These are phyloP conservation scores for Sequoiadendron giganteum DNA, from an alignment of 75 land plant genomes.

Conservation along the genomic window DNA sequence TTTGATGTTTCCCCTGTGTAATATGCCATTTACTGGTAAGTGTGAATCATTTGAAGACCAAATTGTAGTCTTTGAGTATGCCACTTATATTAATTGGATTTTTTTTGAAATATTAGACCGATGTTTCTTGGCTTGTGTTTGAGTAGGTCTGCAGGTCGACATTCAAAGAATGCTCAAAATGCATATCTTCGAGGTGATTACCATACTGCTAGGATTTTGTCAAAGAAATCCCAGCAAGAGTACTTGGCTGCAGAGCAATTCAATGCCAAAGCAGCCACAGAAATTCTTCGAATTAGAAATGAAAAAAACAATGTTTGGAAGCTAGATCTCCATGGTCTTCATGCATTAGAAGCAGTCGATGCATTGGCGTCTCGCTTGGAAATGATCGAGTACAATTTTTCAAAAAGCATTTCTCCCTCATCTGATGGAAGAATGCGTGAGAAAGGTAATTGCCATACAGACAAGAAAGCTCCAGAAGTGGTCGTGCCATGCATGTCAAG, in stretches of 20 bases:
- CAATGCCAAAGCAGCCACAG: conserved; percentile 61
- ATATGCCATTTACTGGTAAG: background rate
- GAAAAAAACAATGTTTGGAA: conserved; percentile 46
- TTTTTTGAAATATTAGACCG: background rate
- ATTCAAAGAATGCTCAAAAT: conserved; percentile 60
- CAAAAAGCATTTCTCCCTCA: conserved; percentile 16
- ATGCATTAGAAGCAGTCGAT: conserved; percentile 69
- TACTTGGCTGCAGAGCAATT: conserved; percentile 54
- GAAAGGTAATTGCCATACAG: background rate
- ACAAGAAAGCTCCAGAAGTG: background rate
- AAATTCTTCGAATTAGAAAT: conserved; percentile 62
- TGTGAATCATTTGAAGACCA: background rate
- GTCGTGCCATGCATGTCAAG: background rate
- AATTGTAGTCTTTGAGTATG: background rate
- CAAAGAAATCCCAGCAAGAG: conserved; percentile 51
- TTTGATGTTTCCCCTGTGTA: background rate
- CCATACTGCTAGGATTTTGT: conserved; percentile 48
- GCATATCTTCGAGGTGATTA: conserved; percentile 70
- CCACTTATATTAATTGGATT: background rate
- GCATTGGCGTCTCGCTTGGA: conserved; percentile 52
- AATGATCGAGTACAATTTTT: conserved; percentile 39
- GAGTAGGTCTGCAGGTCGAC: conserved; percentile 54
- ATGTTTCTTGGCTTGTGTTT: background rate
- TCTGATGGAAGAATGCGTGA: conserved; percentile 7
- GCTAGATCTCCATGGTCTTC: conserved; percentile 82